Percentiles rank a stretch among this genome's conserved stretches.
phyloP scores from a whole-genome alignment of 768 basidiomycete species.

The Kockovaella imperatae region DNA sequence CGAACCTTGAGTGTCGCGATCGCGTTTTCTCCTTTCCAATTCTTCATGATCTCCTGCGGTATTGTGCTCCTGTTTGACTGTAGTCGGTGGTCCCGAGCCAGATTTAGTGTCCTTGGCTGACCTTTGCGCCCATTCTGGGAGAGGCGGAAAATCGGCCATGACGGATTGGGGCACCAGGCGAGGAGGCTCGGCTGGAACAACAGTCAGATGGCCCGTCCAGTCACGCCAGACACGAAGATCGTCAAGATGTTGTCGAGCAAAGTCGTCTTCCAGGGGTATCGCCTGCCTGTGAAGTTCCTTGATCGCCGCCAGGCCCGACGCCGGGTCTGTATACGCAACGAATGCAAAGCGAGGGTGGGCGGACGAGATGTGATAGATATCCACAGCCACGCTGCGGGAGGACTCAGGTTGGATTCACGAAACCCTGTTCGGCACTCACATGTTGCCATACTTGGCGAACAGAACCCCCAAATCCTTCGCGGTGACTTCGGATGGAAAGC shows the following conservation, averaged over 20 bases:
- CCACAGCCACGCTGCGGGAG: slow-evolving; percentile 34
- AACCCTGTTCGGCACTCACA: slow-evolving; percentile 23
- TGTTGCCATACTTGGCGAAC: slow-evolving; percentile 40
- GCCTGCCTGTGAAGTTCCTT: slow-evolving; percentile 29
- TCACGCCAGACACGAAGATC: slow-evolving; percentile 38
- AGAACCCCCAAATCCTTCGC: slow-evolving; percentile 41
- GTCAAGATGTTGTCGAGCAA: slow-evolving; percentile 19
- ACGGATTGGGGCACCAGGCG: slow-evolving; percentile 31
- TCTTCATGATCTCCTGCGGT: slow-evolving; percentile 7
- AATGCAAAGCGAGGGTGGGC: slow-evolving; percentile 38
- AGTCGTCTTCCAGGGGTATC: slow-evolving; percentile 27
- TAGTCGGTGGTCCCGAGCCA: slow-evolving; percentile 12
- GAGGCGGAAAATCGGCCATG: slow-evolving; percentile 24
- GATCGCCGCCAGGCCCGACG: slow-evolving; percentile 26
- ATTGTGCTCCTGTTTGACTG: slow-evolving; percentile 6
- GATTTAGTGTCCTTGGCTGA: slow-evolving; percentile 5
- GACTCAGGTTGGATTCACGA: too few relatives aligned
- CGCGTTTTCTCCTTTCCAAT: not conserved
- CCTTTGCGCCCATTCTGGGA: slow-evolving; percentile 29
- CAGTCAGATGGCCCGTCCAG: slow-evolving; percentile 33
- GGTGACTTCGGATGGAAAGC: slow-evolving; percentile 36
- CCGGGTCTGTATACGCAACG: slow-evolving; percentile 26
- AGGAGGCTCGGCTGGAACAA: slow-evolving; percentile 28
- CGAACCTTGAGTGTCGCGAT: not conserved
- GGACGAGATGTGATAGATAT: slow-evolving; percentile 42